Evolutionary conservation across 1,139 yeast species (phyloP).

Genomic region (Hemisphaericaspora lyxosophila): DNA sequence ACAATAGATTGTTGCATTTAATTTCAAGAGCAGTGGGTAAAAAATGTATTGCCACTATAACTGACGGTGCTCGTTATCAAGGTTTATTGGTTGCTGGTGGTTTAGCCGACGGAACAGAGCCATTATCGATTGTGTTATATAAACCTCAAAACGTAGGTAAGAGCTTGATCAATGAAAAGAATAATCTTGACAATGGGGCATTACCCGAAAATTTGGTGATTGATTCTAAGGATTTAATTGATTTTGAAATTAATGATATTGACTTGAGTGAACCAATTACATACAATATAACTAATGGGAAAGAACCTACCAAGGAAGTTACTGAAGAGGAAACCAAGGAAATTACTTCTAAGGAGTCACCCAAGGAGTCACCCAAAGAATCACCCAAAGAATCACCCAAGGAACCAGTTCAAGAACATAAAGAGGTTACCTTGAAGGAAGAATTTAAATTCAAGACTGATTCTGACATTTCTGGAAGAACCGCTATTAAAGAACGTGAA

Average conservation of each 20-base stretch:
- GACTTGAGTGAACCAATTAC: conserved; percentile 28
- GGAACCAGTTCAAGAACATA: background rate
- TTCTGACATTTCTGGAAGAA: conserved; percentile 65
- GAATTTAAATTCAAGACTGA: conserved; percentile 67
- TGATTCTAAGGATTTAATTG: conserved; percentile 62
- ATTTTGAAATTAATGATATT: conserved; percentile 50
- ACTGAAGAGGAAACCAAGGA: background rate
- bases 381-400: background rate
- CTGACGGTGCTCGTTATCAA: conserved; percentile 58
- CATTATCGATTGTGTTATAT: conserved; percentile 54
- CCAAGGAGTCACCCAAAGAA: background rate
- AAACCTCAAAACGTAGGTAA: conserved; percentile 37
- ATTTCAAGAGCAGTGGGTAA: conserved; percentile 59
- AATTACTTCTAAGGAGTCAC: background rate
- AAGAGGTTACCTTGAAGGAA: conserved; percentile 1
- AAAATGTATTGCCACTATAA: conserved; percentile 55
- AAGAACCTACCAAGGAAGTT: background rate
- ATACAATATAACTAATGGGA: background rate
- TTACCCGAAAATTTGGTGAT: conserved; percentile 51
- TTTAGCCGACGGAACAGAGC: conserved; percentile 20
- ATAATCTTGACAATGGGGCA: conserved; percentile 29
- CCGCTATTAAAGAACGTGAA: conserved; percentile 59
- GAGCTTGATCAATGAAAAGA: conserved; percentile 35
- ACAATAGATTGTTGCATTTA: conserved; percentile 50
- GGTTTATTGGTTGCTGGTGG: conserved; percentile 54